phyloP scores from a whole-genome alignment of 148 eudicot species.

The Rhododendron mucronatum region DNA sequence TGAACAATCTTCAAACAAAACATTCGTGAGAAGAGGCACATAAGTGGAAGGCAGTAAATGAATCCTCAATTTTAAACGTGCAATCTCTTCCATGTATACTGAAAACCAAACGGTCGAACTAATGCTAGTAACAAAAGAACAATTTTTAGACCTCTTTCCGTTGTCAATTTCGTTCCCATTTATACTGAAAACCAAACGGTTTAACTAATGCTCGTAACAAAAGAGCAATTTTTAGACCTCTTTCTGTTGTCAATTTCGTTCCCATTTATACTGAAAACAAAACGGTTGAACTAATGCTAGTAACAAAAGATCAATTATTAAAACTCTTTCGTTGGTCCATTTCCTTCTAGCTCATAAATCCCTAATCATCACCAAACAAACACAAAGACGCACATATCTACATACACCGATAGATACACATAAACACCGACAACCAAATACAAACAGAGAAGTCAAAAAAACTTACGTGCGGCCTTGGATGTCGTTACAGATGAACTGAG shows the following conservation, averaged over 20 bases:
- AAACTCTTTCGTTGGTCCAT: background rate
- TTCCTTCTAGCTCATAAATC: background rate
- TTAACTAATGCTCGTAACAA: background rate
- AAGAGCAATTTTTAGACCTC: background rate
- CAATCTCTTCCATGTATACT: background rate
- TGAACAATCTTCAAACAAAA: background rate
- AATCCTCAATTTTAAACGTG: background rate
- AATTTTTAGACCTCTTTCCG: background rate
- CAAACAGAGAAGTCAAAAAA: too few species aligned
- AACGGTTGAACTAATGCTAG: background rate
- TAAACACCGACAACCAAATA: too few species aligned
- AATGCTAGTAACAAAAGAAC: background rate
- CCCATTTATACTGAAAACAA: background rate
- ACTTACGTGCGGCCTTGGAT: conserved; percentile 44
- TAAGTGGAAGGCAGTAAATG: too few species aligned
- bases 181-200: background rate
- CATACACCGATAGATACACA: too few species aligned
- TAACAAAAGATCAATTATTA: background rate
- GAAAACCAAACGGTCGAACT: background rate
- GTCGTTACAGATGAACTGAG: conserved; percentile 37
- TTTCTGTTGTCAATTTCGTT: background rate
- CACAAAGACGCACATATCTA: background rate
- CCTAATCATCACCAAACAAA: background rate
- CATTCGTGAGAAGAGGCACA: background rate
- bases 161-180: background rate